phyloP scores from a whole-genome alignment of 306 rosid genomes.

The barrel medic (Medicago truncatula) region MtrunA17r5.0-ANR NC_053049.1:29082501-29083000 shows the following conservation, averaged over 20 bases:
- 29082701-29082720: slow-evolving; percentile 73
- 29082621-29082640: slow-evolving; percentile 45
- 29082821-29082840: slow-evolving; percentile 46
- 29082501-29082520: slow-evolving; percentile 68
- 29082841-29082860: slow-evolving; percentile 27
- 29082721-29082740: slow-evolving; percentile 91
- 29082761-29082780: slow-evolving; percentile 68
- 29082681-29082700: slow-evolving; percentile 55
- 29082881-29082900: not conserved
- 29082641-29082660: slow-evolving; percentile 66
- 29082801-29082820: slow-evolving; percentile 58
- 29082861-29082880: slow-evolving; percentile 19
- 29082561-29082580: slow-evolving; percentile 84
- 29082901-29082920: not conserved
- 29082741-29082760: slow-evolving; percentile 76
- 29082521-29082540: slow-evolving; percentile 44
- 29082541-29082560: slow-evolving; percentile 52
- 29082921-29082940: not conserved
- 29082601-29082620: slow-evolving; percentile 74
- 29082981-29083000: not conserved
- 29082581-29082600: slow-evolving; percentile 69
- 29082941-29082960: not conserved
- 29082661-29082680: slow-evolving; percentile 75
- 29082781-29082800: slow-evolving; percentile 71
- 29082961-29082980: not conserved